Conservation (phyloP, 768 basidiomycete species). For the Mycena chlorophos region DNA sequence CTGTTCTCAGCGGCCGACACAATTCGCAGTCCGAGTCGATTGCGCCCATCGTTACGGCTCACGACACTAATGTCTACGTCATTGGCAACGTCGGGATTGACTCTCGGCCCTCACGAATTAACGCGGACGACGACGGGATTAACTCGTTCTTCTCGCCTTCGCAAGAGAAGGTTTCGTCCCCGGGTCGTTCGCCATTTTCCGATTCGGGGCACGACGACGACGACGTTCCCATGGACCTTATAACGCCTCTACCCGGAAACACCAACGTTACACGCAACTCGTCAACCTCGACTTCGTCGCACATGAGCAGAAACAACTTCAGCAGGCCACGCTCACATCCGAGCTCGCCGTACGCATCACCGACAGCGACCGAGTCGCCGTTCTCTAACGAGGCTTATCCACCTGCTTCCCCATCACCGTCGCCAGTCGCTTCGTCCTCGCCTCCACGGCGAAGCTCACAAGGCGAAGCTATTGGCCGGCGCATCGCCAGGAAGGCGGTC, state of each 20-base stretch:
- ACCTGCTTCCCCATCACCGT: background rate
- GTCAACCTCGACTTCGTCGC: constrained; percentile 19
- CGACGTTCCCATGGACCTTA: constrained; percentile 17
- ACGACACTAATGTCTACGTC: constrained; percentile 18
- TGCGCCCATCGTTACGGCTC: constrained; percentile 11
- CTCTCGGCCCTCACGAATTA: constrained; percentile 19
- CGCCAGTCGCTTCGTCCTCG: background rate
- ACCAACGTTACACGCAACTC: constrained; percentile 18
- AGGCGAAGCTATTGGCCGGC: constrained; percentile 24
- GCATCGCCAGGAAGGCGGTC: constrained; percentile 55
- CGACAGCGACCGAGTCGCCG: constrained; percentile 1
- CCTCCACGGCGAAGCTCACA: constrained; percentile 10
- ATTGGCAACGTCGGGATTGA: constrained; percentile 21
- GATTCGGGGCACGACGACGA: constrained; percentile 16
- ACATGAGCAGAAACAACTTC: constrained; percentile 23
- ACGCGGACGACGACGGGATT: constrained; percentile 11
- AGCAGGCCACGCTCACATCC: constrained; percentile 25
- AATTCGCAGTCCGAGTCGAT: constrained; percentile 20
- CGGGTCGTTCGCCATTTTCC: constrained; percentile 19
- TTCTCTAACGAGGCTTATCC: background rate
- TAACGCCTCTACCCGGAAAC: constrained; percentile 9
- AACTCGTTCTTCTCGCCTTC: constrained; percentile 20
- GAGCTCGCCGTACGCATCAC: constrained; percentile 15
- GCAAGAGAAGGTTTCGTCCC: constrained; percentile 17
- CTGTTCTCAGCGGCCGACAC: background rate